Conservation (phyloP, 2,329 filamentous ascomycete species). For the Trichoderma afroharzianum region DNA sequence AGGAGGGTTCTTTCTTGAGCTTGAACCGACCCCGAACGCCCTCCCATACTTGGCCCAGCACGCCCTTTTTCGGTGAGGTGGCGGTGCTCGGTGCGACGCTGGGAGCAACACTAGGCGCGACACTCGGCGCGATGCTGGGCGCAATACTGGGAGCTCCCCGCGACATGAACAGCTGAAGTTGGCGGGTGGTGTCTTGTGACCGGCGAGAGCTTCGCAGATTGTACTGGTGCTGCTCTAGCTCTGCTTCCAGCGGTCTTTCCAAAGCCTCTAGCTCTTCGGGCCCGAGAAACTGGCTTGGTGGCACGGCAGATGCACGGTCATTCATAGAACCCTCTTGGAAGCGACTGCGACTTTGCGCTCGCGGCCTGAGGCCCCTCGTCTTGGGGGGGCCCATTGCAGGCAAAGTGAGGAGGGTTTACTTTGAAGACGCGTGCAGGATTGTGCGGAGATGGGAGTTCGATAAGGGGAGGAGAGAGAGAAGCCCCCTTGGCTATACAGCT, state of each 20-base stretch:
- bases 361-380: constrained; percentile 32
- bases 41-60: constrained; percentile 39
- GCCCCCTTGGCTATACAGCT: background rate
- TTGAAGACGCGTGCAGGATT: background rate
- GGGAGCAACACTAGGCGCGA: background rate
- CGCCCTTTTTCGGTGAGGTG: constrained; percentile 23
- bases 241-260: constrained; percentile 26
- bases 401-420: background rate
- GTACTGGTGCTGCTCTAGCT: constrained; percentile 6
- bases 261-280: constrained; percentile 32
- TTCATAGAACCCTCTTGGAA: constrained; percentile 85
- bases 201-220: background rate
- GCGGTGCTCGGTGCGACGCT: background rate
- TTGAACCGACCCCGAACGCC: constrained; percentile 34
- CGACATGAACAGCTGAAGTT: constrained; percentile 13
- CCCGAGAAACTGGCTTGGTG: constrained; percentile 64
- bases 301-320: constrained; percentile 68
- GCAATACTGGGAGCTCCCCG: background rate
- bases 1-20: constrained; percentile 25
- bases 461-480: background rate
- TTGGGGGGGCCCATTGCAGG: constrained; percentile 28
- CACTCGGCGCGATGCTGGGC: background rate
- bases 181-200: constrained; percentile 3
- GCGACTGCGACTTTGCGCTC: constrained; percentile 41
- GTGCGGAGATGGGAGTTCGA: background rate